Conservation (phyloP, 352 stramenopile species). For the Blastocystis sp. region DNA sequence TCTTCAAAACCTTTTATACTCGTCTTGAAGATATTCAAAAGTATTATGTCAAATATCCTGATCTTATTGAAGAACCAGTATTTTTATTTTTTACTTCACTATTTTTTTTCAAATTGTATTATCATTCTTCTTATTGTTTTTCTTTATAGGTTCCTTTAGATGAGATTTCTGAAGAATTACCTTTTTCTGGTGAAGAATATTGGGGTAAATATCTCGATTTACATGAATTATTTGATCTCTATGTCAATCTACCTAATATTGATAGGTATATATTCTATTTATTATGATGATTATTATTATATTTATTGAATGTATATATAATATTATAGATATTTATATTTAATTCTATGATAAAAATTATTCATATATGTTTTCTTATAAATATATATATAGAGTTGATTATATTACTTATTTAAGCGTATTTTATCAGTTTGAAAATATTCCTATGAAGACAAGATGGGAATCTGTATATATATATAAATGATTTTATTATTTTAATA, state of each 20-base stretch:
- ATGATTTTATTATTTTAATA: too few species aligned
- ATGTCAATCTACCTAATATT: constrained; percentile 60
- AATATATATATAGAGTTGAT: constrained; percentile 18
- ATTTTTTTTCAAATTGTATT: too few species aligned
- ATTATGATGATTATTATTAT: constrained; percentile 47
- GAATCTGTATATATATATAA: too few species aligned
- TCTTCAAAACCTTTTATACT: constrained; percentile 67
- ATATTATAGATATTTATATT: constrained; percentile 45
- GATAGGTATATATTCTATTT: constrained; percentile 52
- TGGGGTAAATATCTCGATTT: constrained; percentile 68
- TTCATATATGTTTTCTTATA: too few species aligned
- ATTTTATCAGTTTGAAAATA: constrained; percentile 33
- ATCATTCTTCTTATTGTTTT: background rate
- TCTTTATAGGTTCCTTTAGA: background rate
- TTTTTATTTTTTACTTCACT: background rate
- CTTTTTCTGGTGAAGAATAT: constrained; percentile 64
- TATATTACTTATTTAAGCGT: constrained; percentile 24
- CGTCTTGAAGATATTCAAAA: constrained; percentile 58
- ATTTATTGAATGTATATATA: constrained; percentile 50
- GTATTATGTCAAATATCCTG: constrained; percentile 62
- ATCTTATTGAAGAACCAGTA: constrained; percentile 44
- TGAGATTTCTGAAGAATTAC: constrained; percentile 1
- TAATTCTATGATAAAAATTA: constrained; percentile 15
- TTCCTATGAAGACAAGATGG: constrained; percentile 32
- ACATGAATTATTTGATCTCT: constrained; percentile 57